These are phyloP conservation scores for Moesziomyces sp. DNA, from an alignment of 1,284 basidiomycete species.

Conservation along the genomic window DNA sequence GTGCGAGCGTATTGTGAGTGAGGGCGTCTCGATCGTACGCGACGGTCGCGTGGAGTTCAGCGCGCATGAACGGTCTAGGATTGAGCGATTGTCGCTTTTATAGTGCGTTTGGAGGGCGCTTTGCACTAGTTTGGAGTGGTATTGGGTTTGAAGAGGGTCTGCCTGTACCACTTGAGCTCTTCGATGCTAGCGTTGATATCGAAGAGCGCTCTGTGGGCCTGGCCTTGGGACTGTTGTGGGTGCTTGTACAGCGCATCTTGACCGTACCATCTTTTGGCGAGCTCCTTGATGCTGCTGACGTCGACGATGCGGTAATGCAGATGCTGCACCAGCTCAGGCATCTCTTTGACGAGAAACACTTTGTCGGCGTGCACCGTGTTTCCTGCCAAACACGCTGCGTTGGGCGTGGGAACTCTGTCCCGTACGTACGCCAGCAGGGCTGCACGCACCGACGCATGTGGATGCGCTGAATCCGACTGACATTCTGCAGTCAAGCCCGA, in stretches of 20 bases:
- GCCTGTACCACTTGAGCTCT: slow-evolving; percentile 70
- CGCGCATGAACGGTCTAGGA: no score
- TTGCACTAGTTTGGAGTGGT: no score
- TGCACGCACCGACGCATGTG: slow-evolving; percentile 68
- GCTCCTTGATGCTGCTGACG: slow-evolving; percentile 78
- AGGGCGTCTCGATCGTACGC: no score
- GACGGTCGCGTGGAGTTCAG: no score
- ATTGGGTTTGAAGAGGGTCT: slow-evolving; percentile 64
- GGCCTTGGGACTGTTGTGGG: background rate
- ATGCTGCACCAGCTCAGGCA: slow-evolving; percentile 74
- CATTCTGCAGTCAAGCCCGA: slow-evolving; percentile 55
- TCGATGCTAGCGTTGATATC: slow-evolving; percentile 80
- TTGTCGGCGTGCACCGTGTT: slow-evolving; percentile 83
- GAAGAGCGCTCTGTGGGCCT: slow-evolving; percentile 75
- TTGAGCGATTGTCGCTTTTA: no score
- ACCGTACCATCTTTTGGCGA: slow-evolving; percentile 80
- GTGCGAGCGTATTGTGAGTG: no score
- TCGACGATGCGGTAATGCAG: slow-evolving; percentile 73
- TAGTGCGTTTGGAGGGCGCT: no score
- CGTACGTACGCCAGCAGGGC: slow-evolving; percentile 70
- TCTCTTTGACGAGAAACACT: slow-evolving; percentile 77
- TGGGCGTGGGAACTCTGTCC: slow-evolving; percentile 69
- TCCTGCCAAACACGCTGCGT: slow-evolving; percentile 78
- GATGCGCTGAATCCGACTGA: slow-evolving; percentile 39
- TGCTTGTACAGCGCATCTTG: slow-evolving; percentile 63